Percentiles rank a stretch among this genome's conserved stretches.
Evolutionary conservation across 2,329 filamentous ascomycete genomes (phyloP).

Genomic region (Colletotrichum falcatum): DNA sequence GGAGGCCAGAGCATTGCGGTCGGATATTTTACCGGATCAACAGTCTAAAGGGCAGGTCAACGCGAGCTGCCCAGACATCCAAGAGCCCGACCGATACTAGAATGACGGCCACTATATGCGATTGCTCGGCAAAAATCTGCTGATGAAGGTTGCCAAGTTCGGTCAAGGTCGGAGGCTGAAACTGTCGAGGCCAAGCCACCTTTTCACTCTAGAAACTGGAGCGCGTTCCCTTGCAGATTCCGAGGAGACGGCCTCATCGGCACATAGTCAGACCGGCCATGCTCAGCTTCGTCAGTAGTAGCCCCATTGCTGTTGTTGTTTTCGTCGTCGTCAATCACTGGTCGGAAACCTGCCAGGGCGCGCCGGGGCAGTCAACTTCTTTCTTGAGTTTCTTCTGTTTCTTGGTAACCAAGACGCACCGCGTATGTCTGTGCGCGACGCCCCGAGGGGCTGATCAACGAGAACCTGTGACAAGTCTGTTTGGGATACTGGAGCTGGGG

Average conservation of each 20-base stretch:
- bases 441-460: conserved; percentile 31
- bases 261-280: conserved; percentile 9
- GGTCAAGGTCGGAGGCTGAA: conserved; percentile 38
- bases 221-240: conserved; percentile 36
- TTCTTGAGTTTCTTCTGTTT: conserved; percentile 5
- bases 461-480: conserved; percentile 38
- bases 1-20: conserved; percentile 33
- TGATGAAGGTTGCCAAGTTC: conserved; percentile 35
- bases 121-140: conserved; percentile 17
- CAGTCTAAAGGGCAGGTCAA: conserved; percentile 34
- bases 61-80: conserved; percentile 37
- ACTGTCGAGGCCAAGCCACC: conserved; percentile 35
- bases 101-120: conserved; percentile 16
- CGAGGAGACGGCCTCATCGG: conserved; percentile 20
- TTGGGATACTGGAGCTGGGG: conserved; percentile 30
- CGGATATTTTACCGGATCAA: conserved; percentile 24
- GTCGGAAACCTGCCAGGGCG: background rate
- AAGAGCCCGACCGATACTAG: conserved; percentile 15
- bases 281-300: conserved; percentile 20
- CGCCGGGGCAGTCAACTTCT: conserved; percentile 11
- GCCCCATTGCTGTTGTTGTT: background rate
- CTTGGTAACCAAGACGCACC: conserved; percentile 10
- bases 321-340: background rate
- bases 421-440: conserved; percentile 25
- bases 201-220: conserved; percentile 22